Evolutionary conservation across 805 yeast genomes (phyloP).

Genomic region (Zygosaccharomyces pseudorouxii): DNA sequence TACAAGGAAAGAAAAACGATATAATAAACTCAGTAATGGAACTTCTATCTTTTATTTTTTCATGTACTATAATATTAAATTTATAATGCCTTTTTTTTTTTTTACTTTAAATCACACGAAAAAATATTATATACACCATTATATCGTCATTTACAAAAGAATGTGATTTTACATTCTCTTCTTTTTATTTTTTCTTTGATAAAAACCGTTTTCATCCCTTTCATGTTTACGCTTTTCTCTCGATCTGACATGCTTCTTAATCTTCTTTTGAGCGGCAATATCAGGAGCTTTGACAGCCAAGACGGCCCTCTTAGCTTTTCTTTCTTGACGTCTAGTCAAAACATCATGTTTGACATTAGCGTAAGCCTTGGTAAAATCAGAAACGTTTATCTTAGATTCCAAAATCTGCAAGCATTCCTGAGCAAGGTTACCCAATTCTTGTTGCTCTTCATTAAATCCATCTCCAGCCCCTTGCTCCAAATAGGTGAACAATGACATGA

Average conservation of each 20-base stretch:
- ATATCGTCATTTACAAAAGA: neutral
- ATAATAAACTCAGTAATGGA: constrained; percentile 2
- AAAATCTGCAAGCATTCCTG: constrained; percentile 64
- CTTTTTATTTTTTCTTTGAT: constrained; percentile 57
- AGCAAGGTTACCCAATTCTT: constrained; percentile 50
- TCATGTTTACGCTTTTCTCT: constrained; percentile 73
- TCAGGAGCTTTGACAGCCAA: constrained; percentile 77
- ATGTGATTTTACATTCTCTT: constrained; percentile 19
- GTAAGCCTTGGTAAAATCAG: constrained; percentile 59
- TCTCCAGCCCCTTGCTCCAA: constrained; percentile 35
- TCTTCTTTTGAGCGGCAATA: constrained; percentile 68
- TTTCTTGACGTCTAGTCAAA: constrained; percentile 60
- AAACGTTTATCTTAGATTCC: constrained; percentile 64
- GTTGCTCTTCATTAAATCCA: constrained; percentile 38
- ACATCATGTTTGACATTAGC: constrained; percentile 61
- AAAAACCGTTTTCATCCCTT: constrained; percentile 73
- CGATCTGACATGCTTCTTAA: constrained; percentile 67
- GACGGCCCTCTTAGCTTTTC: constrained; percentile 71
- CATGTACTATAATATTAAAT: constrained; percentile 4
- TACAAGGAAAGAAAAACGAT: neutral
- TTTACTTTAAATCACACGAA: neutral
- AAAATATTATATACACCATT: neutral
- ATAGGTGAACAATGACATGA: constrained; percentile 52
- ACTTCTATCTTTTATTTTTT: neutral
- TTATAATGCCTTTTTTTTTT: neutral